Evolutionary conservation across 306 rosid genomes (phyloP), one percentile per base, ranked within the genome.

Genomic region (Sechiopsis laciniata): DNA sequence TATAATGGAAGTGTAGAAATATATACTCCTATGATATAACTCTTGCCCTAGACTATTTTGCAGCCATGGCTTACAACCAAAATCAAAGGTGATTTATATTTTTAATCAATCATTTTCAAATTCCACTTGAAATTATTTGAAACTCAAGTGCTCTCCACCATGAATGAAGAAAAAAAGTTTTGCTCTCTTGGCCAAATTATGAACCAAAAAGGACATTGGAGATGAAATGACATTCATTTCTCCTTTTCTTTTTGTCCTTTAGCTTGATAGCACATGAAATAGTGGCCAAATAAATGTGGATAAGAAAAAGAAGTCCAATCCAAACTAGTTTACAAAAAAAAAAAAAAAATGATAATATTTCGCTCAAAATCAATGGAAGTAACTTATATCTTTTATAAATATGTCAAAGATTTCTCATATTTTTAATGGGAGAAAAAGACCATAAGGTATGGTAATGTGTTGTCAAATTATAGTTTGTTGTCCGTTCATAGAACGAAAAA

Each of bases 171-270:
- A 42, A 42, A 66, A 66, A 12, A 29, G 50, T 6, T 66, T 19
- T 66, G 26, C 9, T 66, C 50, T 42, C n/a, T 42, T 66, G 45
- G 19, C 56, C 72, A 26, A 67, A 45, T 67, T 46, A 10, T 67
- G 6, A 67, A 10, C 72, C 53, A 11, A 45, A 67, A 67, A 20
- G 55, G 55, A 45, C 72, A 67, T 20, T 19, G 55, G 55, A 67
- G 10, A 67, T 67, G 72, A 67, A 67, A 67, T 67, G 72, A 45
- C 72, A 67, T 67, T 29, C 35, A 66, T 1, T 42, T 45, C 51
- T 32, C 10, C 10, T 19, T 65, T 10, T 13, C 37, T 61, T 10
- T 65, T 13, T 67, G 55, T 67, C 55, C 17, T 67, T 46, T 42
- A 5, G 55, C 55, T 64, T 64, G 10, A 64, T 16, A 64, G 7